phyloP scores from a whole-genome alignment of 169 alveolate genomes.

The Plasmodium gonderi region DNA sequence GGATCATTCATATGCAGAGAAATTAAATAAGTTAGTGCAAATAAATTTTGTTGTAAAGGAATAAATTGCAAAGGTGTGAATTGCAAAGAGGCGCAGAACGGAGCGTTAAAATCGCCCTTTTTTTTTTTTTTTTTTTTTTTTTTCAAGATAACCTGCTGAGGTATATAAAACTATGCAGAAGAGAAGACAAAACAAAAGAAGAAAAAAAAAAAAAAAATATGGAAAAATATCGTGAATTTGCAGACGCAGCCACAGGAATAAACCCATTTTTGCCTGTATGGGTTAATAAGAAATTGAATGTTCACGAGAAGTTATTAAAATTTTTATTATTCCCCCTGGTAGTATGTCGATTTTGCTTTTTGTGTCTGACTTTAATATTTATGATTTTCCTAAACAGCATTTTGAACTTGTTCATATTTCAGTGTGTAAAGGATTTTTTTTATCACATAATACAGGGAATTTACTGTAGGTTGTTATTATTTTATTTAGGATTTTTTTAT shows the following conservation, averaged over 20 bases:
- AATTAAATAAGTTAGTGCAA: no score
- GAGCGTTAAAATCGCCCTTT: no score
- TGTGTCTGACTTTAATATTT: slow-evolving; percentile 40
- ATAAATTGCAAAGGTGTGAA: no score
- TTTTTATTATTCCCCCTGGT: slow-evolving; percentile 45
- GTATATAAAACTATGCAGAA: neutral
- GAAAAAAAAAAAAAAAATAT: slow-evolving; percentile 3
- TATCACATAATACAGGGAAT: slow-evolving; percentile 50
- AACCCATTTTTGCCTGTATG: slow-evolving; percentile 80
- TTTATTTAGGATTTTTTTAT: slow-evolving; percentile 54
- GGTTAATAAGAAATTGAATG: slow-evolving; percentile 67
- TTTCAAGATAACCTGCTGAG: no score
- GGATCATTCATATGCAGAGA: no score
- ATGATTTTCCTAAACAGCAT: slow-evolving; percentile 60
- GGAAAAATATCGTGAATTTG: slow-evolving; percentile 77
- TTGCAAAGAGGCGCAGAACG: no score
- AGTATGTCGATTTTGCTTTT: slow-evolving; percentile 31
- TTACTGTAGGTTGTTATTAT: slow-evolving; percentile 36
- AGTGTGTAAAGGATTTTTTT: slow-evolving; percentile 54
- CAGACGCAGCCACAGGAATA: slow-evolving; percentile 82
- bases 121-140: no score
- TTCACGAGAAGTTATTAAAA: slow-evolving; percentile 34
- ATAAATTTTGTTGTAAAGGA: no score
- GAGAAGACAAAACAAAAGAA: neutral
- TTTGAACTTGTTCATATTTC: slow-evolving; percentile 27